Conservation (phyloP, 202 grass and related monocot genomes). For the Bolboschoenoplectus hybrid region DNA sequence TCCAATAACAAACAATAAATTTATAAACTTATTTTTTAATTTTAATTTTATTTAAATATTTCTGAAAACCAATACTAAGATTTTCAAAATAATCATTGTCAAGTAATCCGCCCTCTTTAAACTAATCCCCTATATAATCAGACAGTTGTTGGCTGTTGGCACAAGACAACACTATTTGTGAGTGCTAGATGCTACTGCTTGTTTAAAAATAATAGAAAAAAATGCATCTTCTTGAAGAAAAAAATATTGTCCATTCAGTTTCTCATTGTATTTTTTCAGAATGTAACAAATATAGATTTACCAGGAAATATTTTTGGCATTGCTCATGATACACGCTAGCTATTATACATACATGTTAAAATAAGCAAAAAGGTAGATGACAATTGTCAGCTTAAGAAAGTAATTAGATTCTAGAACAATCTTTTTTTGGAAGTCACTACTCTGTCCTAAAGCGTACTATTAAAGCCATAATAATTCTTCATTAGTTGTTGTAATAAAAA, state of each 20-base stretch:
- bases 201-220: not conserved
- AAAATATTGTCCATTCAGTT: not conserved
- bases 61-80: too few species aligned
- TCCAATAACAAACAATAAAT: too few species aligned
- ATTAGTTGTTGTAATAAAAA: not conserved
- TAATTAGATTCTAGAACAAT: constrained; percentile 21
- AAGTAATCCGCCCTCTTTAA: not conserved
- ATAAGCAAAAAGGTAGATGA: not conserved
- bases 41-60: too few species aligned
- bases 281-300: not conserved
- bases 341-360: not conserved
- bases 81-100: not conserved
- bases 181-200: not conserved
- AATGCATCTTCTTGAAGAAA: not conserved
- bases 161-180: not conserved
- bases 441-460: not conserved
- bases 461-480: not conserved
- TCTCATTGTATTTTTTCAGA: not conserved
- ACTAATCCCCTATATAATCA: not conserved
- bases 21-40: too few species aligned
- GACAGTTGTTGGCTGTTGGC: not conserved
- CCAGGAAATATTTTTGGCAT: not conserved
- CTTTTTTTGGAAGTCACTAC: not conserved
- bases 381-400: constrained; percentile 9
- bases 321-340: not conserved